Base-by-base conservation (phyloP, 805 yeast genomes). In the Yamadazyma tumulicola region DNA sequence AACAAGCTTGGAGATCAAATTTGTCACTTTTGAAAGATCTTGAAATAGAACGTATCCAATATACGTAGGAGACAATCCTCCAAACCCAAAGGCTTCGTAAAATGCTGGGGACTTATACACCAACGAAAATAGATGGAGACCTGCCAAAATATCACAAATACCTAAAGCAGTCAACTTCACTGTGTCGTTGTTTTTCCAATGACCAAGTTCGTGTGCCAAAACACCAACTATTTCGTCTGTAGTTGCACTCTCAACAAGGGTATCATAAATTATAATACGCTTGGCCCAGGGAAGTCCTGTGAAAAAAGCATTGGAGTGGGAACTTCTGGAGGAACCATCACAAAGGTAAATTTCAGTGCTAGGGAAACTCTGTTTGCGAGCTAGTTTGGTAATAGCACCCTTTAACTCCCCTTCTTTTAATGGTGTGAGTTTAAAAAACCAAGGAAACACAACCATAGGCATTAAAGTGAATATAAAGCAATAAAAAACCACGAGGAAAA, bases 291-390 rank as follows among this genome's bases (percentile, higher is more conserved):
- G 97, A 49, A 93, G 71, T 4, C 98, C 98, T 47, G 82, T 75
- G 55, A 91, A 91, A 58, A 86, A 88, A 24, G 98, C 98, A 55
- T 91, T 91, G 7, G 97, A 89, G 62, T 91, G 97, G 4, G 93
- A 77, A 1, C 96, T 85, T 67, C 97, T 81, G 54, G 81, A 84
- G 28, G 97, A 89, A n/a, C 96, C 97, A 57, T 91, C 97, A 55
- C 87, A 79, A 28, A 88, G 96, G 49, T 74, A 85, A 35, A 91
- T 67, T 51, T 85, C 78, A 35, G 80, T 76, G 52, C 88, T 72
- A 40, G 97, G 97, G 76, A 93, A 91, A 22, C 75, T 66, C 51
- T 85, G 82, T 33, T 70, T 61, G 8, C 64, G 54, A 11, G 97
- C 96, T 43, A 93, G 74, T 11, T 74, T 67, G 56, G 86, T 91